Evolutionary conservation across 202 grass and related monocot genomes (phyloP).

Genomic region (Elaeis oleifera): DNA sequence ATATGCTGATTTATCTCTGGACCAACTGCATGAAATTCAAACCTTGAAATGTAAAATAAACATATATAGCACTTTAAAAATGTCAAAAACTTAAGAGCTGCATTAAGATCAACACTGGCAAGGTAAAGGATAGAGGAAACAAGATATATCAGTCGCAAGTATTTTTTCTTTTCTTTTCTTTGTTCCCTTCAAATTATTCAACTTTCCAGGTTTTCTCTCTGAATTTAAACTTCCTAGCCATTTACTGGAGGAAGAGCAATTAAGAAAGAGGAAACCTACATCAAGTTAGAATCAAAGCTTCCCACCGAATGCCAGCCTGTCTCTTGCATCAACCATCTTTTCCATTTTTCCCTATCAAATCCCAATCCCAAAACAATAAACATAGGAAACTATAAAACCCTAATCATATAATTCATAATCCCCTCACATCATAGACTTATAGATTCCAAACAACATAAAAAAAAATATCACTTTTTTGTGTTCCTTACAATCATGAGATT

Average conservation of each 20-base stretch:
- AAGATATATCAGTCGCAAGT: not conserved
- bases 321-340: conserved; percentile 88
- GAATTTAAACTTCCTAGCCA: conserved; percentile 8
- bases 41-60: too few species aligned
- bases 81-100: too few species aligned
- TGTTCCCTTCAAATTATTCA: too few species aligned
- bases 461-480: not conserved
- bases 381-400: not conserved
- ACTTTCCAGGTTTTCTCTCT: too few species aligned
- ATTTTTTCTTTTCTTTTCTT: too few species aligned
- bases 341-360: conserved; percentile 85
- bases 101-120: not conserved
- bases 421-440: not conserved
- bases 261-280: conserved; percentile 73
- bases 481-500: not conserved
- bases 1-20: too few species aligned
- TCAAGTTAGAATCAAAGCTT: conserved; percentile 40
- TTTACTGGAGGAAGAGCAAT: conserved; percentile 19
- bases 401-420: not conserved
- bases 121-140: not conserved
- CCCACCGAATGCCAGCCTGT: conserved; percentile 42
- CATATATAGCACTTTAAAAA: too few species aligned
- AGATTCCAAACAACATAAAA: not conserved
- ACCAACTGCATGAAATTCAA: too few species aligned
- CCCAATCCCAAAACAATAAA: conserved; percentile 45